Evolutionary conservation across 352 stramenopile species (phyloP).

Genomic region (Halophytophthora polymorphica): DNA sequence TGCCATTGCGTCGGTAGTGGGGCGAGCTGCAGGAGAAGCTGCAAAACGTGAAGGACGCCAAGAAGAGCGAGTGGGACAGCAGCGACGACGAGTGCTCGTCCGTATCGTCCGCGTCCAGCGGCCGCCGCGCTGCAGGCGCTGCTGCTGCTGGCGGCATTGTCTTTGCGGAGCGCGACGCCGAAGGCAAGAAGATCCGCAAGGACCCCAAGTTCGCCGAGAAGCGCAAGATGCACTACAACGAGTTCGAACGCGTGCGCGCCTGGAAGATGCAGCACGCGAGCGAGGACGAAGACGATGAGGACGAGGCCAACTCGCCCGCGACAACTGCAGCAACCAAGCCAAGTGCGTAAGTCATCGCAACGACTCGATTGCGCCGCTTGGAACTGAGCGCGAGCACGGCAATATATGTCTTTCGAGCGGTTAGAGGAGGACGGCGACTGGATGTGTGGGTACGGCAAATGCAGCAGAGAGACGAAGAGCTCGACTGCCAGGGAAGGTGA

Average conservation of each 20-base stretch:
- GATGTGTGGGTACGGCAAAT: not conserved
- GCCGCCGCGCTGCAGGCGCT: not conserved
- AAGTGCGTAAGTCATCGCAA: constrained; percentile 4
- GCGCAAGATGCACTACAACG: constrained; percentile 84
- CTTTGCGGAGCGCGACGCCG: constrained; percentile 43
- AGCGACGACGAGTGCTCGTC: constrained; percentile 40
- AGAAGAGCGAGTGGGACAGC: constrained; percentile 60
- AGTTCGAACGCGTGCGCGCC: constrained; percentile 67
- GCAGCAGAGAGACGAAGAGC: too few relatives aligned
- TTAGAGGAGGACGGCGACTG: too few relatives aligned
- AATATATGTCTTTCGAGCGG: too few relatives aligned
- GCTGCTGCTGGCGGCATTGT: constrained; percentile 1
- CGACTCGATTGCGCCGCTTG: too few relatives aligned
- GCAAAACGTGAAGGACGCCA: constrained; percentile 41
- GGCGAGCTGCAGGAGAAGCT: constrained; percentile 69
- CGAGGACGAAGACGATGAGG: constrained; percentile 38
- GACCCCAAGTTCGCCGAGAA: constrained; percentile 68
- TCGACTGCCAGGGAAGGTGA: too few relatives aligned
- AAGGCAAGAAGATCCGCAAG: constrained; percentile 66
- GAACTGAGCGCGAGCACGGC: too few relatives aligned
- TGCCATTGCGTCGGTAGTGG: too few relatives aligned
- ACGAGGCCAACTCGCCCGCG: constrained; percentile 21
- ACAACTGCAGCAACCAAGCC: not conserved
- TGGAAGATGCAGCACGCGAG: constrained; percentile 62
- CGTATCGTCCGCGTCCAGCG: constrained; percentile 1